Evolutionary conservation across 2,329 filamentous ascomycete genomes (phyloP), one percentile per base, ranked within the genome.

Genomic region (Botryosphaeria dothidea): DNA sequence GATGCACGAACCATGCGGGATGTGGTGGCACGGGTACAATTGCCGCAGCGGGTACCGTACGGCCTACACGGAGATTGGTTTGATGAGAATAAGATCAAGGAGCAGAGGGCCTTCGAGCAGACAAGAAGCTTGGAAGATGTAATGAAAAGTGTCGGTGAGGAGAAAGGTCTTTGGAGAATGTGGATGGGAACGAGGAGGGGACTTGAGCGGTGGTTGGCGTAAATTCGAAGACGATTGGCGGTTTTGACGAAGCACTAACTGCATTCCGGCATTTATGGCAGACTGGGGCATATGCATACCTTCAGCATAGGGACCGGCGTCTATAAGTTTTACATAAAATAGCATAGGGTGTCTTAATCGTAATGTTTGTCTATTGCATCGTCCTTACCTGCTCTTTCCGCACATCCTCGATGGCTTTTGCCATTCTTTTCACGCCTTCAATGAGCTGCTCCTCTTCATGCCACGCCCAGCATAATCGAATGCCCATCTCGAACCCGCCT

Each of bases 401-500:
- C 29, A 60, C 38, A 13, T 60, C 56, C 11, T 41, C 25, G 36
- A 60, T 60, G 7, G 56, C 27, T 7, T 46, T 27, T 5, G 56
- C 56, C 25, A 60, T 46, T 41, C 56, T 46, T 11, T 19, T 46
- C 25, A 94, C 83, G 0, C 90, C 92, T 71, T 93, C 89, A 0
- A 81, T 82, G n/a, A 96, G 76, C 62, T 85, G 81, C 21, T 83
- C 81, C 71, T 90, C 87, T 1, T 88, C 83, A 74, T 91, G 90
- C 87, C 90, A 68, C 4, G 88, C 83, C 76, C 91, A 93, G 66
- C 88, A 92, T 23, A 93, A 74, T 45, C 90, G 82, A 25, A 93
- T 77, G 52, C 85, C 83, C 54, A 82, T 75, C 21, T 84, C 80
- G 72, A 94, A 92, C 45, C 78, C 79, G 31, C 82, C 79, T 13